Base-by-base conservation (phyloP, 352 stramenopile species). In the Pythium oligandrum region DNA sequence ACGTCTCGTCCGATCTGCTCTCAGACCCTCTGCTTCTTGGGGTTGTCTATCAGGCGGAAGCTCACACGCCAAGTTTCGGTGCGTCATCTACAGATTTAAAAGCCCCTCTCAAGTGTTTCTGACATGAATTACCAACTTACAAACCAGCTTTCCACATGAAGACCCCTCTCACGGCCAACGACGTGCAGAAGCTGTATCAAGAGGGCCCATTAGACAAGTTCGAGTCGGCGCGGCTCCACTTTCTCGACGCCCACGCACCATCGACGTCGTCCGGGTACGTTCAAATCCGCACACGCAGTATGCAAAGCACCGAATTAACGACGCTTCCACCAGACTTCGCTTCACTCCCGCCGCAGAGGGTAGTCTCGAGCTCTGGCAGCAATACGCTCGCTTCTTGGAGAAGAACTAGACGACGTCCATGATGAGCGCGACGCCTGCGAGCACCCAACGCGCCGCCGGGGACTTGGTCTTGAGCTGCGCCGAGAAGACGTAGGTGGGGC, bases 381-480 rank as follows among this genome's bases (percentile, higher is more conserved):
- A 63, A 40, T 57, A 55, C 32, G 78, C 63, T 30, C 43, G 17
- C 17, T 48, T 48, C 43, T 31, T 48, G 43, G 9, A 31, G 43
- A 31, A 31, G 4, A 34, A n/a, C 33, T 67, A 73, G 8, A 86
- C 77, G n/a, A 94, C 81, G 45, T 99, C 96, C 73, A 98, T 96
- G 61, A 99, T 97, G 6, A 99, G 76, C 11, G 93, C 90, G 35
- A 99, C 95, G 30, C 96, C 95, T 3, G 97, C 96, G 30, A 99
- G 75, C 4, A 97, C 75, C 97, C 97, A 99, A 12, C 95, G 72
- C 6, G 90, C 88, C 0, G 94, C 76, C 1, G 94, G 88, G 3
- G 88, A 96, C 61, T 98, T 98, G 49, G 97, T 98, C 72, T 98
- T 98, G 55, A 99, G 84, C 65, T 99, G 96, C 4, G 96, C 95